phyloP scores from a whole-genome alignment of 108 stramenopile genomes.

The Fistulifera solaris region DNA sequence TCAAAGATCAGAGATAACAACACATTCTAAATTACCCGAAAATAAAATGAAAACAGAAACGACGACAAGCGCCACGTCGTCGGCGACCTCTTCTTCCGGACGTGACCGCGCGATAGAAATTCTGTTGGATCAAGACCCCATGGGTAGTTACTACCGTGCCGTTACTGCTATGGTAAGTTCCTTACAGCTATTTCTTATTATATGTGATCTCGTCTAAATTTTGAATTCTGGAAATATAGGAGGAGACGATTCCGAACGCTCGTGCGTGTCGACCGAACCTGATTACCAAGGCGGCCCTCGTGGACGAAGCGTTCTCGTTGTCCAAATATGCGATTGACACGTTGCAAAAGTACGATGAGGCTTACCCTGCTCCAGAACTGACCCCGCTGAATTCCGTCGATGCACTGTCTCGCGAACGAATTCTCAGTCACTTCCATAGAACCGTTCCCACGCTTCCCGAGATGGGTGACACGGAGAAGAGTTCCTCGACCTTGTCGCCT shows the following conservation, averaged over 20 bases:
- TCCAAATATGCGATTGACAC: conserved; percentile 41
- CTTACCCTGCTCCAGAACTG: background rate
- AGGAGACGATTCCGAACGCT: conserved; percentile 42
- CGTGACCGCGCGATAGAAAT: conserved; percentile 70
- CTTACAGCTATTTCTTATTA: background rate
- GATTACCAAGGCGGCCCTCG: conserved; percentile 47
- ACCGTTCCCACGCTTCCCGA: no score
- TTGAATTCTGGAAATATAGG: conserved; percentile 27
- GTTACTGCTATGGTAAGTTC: conserved; percentile 57
- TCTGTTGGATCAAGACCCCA: conserved; percentile 67
- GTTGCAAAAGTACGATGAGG: background rate
- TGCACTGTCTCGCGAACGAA: no score
- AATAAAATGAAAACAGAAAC: no score
- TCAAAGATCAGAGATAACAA: no score
- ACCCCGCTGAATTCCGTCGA: no score
- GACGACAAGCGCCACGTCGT: no score
- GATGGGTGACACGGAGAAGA: no score
- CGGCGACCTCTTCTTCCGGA: conserved; percentile 9
- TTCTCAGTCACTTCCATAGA: no score
- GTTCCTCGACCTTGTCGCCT: no score
- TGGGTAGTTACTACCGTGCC: conserved; percentile 61
- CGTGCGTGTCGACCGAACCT: conserved; percentile 43
- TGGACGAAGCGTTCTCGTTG: conserved; percentile 53
- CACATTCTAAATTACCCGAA: no score
- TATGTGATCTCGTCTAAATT: background rate